These are phyloP conservation scores for Kitagawia praeruptora DNA, from an alignment of 129 eudicot species.

Conservation along the genomic window DNA sequence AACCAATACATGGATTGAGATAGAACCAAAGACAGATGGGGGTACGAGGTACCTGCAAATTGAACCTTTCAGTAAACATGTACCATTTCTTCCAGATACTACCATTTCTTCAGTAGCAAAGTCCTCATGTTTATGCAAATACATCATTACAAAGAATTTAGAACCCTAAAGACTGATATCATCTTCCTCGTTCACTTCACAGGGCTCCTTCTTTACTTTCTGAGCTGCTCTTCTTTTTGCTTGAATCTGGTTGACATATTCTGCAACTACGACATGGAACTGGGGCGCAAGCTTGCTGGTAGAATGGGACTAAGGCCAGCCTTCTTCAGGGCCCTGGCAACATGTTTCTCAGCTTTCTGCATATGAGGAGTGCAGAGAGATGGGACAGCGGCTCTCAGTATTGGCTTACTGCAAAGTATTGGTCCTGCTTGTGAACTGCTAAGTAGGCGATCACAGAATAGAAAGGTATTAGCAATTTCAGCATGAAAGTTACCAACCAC, in stretches of 20 bases:
- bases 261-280: constrained; percentile 58
- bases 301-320: constrained; percentile 51
- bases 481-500: background rate
- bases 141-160: background rate
- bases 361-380: constrained; percentile 55
- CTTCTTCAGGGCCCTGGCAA: constrained; percentile 61
- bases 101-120: background rate
- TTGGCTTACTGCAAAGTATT: constrained; percentile 64
- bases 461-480: background rate
- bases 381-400: constrained; percentile 60
- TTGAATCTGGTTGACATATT: constrained; percentile 60
- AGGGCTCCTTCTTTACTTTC: constrained; percentile 29
- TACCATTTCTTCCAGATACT: background rate
- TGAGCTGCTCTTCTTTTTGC: constrained; percentile 47
- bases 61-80: background rate
- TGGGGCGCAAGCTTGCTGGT: constrained; percentile 68
- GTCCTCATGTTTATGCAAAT: background rate
- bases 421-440: constrained; percentile 74
- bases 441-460: constrained; percentile 1
- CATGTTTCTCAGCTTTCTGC: constrained; percentile 62
- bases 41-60: constrained; percentile 3
- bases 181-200: constrained; percentile 38
- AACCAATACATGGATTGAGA: background rate
- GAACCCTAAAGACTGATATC: constrained; percentile 28
- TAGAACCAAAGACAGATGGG: background rate